Evolutionary conservation across 169 alveolate species (phyloP).

Genomic region (Plasmodium malariae): DNA sequence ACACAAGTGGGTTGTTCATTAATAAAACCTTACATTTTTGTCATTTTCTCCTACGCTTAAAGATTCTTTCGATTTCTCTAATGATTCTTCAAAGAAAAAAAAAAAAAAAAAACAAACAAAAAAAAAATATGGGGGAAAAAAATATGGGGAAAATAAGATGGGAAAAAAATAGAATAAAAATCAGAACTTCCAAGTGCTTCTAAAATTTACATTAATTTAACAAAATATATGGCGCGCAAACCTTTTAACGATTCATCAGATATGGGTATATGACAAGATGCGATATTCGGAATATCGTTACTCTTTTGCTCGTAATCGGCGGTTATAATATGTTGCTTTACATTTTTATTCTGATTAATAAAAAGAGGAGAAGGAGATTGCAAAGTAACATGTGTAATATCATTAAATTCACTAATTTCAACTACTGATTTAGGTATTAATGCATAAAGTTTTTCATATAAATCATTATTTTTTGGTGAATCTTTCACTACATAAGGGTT

Average conservation of each 20-base stretch:
- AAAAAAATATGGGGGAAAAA: neutral
- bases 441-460: slow-evolving; percentile 65
- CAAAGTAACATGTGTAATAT: slow-evolving; percentile 69
- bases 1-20: too few species aligned
- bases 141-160: neutral
- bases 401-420: slow-evolving; percentile 56
- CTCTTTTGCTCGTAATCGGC: slow-evolving; percentile 25
- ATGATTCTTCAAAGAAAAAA: slow-evolving; percentile 26
- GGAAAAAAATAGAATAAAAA: too few species aligned
- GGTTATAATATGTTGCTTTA: slow-evolving; percentile 66
- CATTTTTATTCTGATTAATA: slow-evolving; percentile 58
- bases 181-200: too few species aligned
- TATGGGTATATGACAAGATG: slow-evolving; percentile 44
- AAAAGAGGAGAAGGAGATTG: slow-evolving; percentile 72
- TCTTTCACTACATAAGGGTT: slow-evolving; percentile 73
- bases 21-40: slow-evolving; percentile 54
- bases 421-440: slow-evolving; percentile 76
- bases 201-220: too few species aligned
- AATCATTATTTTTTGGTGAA: slow-evolving; percentile 39
- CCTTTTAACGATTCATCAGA: slow-evolving; percentile 71
- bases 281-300: slow-evolving; percentile 48
- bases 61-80: slow-evolving; percentile 63
- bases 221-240: too few species aligned
- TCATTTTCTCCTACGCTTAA: slow-evolving; percentile 57
- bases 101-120: neutral